Percentiles rank a stretch among this genome's conserved stretches.
Conservation (phyloP, 176 grass and related monocot genomes). For the Avena eriantha region DNA sequence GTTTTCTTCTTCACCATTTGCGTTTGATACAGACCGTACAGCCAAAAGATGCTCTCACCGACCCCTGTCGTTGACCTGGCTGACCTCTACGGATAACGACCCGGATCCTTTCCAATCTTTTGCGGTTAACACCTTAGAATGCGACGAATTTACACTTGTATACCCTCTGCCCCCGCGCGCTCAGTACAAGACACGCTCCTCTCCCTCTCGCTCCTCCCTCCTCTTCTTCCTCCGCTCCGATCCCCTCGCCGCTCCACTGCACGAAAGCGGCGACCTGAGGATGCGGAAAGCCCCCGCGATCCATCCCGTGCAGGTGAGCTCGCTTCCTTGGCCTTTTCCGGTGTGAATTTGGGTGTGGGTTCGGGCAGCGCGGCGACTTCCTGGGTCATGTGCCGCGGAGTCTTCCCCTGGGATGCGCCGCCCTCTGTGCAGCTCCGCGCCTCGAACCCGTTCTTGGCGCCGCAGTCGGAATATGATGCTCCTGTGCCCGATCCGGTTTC, state of each 20-base stretch:
- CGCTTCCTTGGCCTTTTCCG: not conserved
- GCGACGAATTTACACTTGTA: not conserved
- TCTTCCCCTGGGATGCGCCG: not conserved
- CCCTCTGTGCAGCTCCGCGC: not conserved
- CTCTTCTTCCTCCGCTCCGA: not conserved
- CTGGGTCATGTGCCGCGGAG: not conserved
- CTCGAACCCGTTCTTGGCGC: not conserved
- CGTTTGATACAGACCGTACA: not conserved
- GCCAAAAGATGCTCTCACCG: slow-evolving; percentile 32
- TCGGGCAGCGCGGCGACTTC: slow-evolving; percentile 1
- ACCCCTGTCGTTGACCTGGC: slow-evolving; percentile 48
- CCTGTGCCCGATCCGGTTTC: not conserved
- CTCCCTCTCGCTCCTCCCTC: not conserved
- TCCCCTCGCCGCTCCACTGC: not conserved
- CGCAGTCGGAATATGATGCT: not conserved
- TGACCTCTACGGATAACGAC: slow-evolving; percentile 45
- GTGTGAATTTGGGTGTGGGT: not conserved
- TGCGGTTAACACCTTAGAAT: not conserved
- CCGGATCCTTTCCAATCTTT: not conserved
- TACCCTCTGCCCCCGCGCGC: not conserved
- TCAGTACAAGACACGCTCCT: not conserved
- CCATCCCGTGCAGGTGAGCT: slow-evolving; percentile 35
- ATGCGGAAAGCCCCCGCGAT: not conserved
- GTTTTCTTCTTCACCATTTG: not conserved
- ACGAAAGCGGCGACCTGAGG: not conserved